Conservation (phyloP, 2,329 filamentous ascomycete species). For the Fusarium sp. region DNA sequence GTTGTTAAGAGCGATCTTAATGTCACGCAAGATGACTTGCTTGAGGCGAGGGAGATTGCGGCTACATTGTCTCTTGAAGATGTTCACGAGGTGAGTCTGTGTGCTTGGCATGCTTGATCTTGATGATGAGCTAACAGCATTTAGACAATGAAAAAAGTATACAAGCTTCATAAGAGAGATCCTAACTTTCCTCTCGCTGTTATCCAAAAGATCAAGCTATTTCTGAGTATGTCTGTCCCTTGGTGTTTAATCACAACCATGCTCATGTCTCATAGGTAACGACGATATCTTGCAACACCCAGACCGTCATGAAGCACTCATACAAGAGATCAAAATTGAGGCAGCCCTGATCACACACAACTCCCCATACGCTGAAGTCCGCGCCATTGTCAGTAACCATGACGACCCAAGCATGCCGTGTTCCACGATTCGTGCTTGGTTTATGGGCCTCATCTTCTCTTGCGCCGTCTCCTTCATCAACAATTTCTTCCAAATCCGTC, state of each 20-base stretch:
- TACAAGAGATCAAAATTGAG: conserved; percentile 66
- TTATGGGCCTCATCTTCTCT: conserved; percentile 65
- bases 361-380: conserved; percentile 68
- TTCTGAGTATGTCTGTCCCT: conserved; percentile 49
- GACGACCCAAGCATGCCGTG: conserved; percentile 65
- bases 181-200: conserved; percentile 56
- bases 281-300: conserved; percentile 53
- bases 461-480: conserved; percentile 65
- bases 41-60: conserved; percentile 58
- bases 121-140: not conserved
- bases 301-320: conserved; percentile 56
- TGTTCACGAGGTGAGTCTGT: conserved; percentile 47
- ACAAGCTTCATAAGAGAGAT: conserved; percentile 54
- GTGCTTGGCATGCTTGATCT: too few relatives aligned
- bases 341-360: conserved; percentile 65
- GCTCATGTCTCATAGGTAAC: conserved; percentile 41
- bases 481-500: conserved; percentile 69
- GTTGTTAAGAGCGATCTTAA: conserved; percentile 47
- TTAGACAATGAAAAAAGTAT: conserved; percentile 54
- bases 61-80: conserved; percentile 53
- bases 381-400: conserved; percentile 66
- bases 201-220: conserved; percentile 55
- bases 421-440: conserved; percentile 67
- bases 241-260: not conserved
- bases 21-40: conserved; percentile 59